Evolutionary conservation across 345 rosid genomes (phyloP).

Genomic region (Dimocarpus longan): DNA sequence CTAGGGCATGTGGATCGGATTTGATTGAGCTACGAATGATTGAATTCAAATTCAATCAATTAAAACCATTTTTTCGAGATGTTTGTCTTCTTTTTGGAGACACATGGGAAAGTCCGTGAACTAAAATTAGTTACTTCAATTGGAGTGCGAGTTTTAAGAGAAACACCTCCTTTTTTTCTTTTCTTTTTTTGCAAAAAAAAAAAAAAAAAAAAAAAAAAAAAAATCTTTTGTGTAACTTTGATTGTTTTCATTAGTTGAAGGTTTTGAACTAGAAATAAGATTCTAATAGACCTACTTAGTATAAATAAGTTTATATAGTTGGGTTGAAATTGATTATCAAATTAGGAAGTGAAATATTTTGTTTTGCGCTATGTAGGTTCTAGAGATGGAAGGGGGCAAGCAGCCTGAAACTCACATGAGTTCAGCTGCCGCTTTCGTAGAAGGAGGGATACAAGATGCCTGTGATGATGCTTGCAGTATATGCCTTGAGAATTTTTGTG

Average conservation of each 20-base stretch:
- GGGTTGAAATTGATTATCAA: neutral
- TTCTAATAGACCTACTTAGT: neutral
- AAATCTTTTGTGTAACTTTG: neutral
- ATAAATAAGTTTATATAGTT: neutral
- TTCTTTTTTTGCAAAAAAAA: too few relatives aligned
- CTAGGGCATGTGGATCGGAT: neutral
- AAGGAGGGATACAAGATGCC: constrained; percentile 71
- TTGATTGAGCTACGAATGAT: neutral
- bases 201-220: too few relatives aligned
- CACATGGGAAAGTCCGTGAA: neutral
- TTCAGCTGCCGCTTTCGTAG: constrained; percentile 77
- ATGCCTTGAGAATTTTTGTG: constrained; percentile 71
- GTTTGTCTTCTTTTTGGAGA: neutral
- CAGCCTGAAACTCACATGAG: constrained; percentile 46
- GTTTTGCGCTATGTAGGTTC: constrained; percentile 35
- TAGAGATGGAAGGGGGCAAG: constrained; percentile 41
- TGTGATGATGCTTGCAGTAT: constrained; percentile 78
- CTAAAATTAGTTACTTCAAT: neutral
- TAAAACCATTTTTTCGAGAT: neutral
- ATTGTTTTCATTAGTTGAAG: neutral
- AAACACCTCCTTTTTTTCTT: neutral
- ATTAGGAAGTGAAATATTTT: neutral
- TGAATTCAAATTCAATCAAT: neutral
- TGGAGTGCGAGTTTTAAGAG: neutral
- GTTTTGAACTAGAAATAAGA: neutral